These are phyloP conservation scores for Rhizopus microsporus DNA, from an alignment of 371 early-diverging fungal genomes.

Conservation along the genomic window DNA sequence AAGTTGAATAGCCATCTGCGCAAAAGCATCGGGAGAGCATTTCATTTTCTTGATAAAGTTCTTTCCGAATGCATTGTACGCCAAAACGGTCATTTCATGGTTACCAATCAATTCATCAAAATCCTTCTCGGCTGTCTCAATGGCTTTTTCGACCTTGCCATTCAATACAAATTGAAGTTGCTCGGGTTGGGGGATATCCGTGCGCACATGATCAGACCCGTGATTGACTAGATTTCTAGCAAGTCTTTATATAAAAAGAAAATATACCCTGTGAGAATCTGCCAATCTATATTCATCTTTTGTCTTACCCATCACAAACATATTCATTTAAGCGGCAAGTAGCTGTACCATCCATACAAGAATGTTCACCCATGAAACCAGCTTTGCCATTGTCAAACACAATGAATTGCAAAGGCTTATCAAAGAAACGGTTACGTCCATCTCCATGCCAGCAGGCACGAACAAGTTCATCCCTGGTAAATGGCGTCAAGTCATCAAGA, in stretches of 20 bases:
- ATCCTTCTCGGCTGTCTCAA: slow-evolving; percentile 63
- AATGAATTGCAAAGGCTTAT: slow-evolving; percentile 92
- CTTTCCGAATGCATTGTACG: slow-evolving; percentile 89
- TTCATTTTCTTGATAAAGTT: slow-evolving; percentile 87
- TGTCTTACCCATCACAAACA: slow-evolving; percentile 50
- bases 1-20: slow-evolving; percentile 95
- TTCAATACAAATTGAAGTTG: slow-evolving; percentile 72
- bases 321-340: slow-evolving; percentile 80
- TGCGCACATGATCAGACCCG: slow-evolving; percentile 51
- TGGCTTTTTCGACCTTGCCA: slow-evolving; percentile 50
- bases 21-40: slow-evolving; percentile 89
- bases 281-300: background rate
- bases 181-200: slow-evolving; percentile 63
- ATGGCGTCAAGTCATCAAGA: slow-evolving; percentile 83
- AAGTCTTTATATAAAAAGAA: slow-evolving; percentile 15
- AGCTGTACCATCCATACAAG: slow-evolving; percentile 96
- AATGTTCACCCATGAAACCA: slow-evolving; percentile 95
- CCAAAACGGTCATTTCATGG: slow-evolving; percentile 82
- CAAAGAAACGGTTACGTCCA: slow-evolving; percentile 93
- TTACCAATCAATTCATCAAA: slow-evolving; percentile 72
- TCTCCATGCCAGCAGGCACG: slow-evolving; percentile 92
- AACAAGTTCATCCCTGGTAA: slow-evolving; percentile 80
- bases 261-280: slow-evolving; percentile 1
- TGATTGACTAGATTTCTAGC: slow-evolving; percentile 61
- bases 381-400: slow-evolving; percentile 95